Evolutionary conservation across 1,139 yeast species (phyloP), one percentile per base, ranked within the genome.

Genomic region (Pichia sp.): DNA sequence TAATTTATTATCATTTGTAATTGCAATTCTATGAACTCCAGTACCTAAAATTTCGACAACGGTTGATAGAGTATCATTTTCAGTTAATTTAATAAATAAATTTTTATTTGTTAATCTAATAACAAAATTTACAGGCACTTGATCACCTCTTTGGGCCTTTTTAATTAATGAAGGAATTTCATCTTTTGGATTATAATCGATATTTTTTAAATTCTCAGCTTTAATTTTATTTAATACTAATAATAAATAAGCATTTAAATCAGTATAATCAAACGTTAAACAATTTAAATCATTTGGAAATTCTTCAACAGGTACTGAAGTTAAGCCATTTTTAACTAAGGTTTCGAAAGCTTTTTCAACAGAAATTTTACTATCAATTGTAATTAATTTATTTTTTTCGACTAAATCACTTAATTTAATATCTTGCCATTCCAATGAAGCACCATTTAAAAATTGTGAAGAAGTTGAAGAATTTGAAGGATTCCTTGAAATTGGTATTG

Each of bases 21-120:
- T 85, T 23, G 97, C 96, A 35, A 90, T 78, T 59, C 97, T 74
- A 65, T 92, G 97, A 9, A 87, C 96, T 8, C 97, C 97, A 41
- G 84, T 78, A 24, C 96, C 97, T 49, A 90, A 71, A 20, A 85
- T 81, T 62, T 87, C 95, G 57, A 86, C 85, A 2, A 86, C 97
- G 3, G 78, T 73, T 36, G 80, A 72, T 45, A 90, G 68, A 25
- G 82, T 75, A 46, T 85, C 90, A 30, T 71, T 59, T 56, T 87
- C 89, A 40, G 78, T 74, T 46, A 90, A 70, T 57, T 83, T 83
- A 48, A 84, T 74, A 60, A 89, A 87, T 11, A 95, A 95, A 58
- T 87, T 92, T 59, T 89, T 89, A 40, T 89, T 87, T 35, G 92
- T 85, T 51, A 89, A 68, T 58, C 78, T 78, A 43, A 85, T 78